Evolutionary conservation across 306 rosid species (phyloP), one percentile per base, ranked within the genome.

Genomic region (Purshia tridentata): DNA sequence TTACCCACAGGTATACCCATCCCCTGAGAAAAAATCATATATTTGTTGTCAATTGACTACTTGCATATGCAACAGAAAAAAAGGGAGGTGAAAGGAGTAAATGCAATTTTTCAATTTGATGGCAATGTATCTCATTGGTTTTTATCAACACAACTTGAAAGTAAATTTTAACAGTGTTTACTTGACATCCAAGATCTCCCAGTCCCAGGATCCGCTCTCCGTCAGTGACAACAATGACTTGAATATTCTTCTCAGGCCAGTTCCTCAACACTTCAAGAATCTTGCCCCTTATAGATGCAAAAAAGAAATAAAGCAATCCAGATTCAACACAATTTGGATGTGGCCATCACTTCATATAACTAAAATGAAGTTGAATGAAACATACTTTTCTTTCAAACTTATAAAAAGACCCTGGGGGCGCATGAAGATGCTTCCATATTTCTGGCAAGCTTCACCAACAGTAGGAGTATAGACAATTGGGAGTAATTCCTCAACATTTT

Each of bases 1-100:
- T 94, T 94, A 20, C 98, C 98, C 23, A 91, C 95, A 35, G 98
- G 97, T 81, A 94, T 94, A 70, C 97, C 98, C 98, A 94, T 94
- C 29, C 98, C 98, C 98, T 94, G 86, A 73, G 19, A 80, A 81
- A 9, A 66, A 15, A 44, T n/a, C 72, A 78, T 16, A 48, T 23
- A 50, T 69, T 29, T 76, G 13, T 18, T 67, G 60, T 61, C 46
- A 72, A 50, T 60, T 57, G 65, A 62, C 22, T 54, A 52, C 16
- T 10, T 37, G 35, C 35, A 29, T 29, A 29, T 29, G 35, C 35
- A 29, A 29, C 35, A 29, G 35, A 29, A 29, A 29, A 2, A 29
- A 69, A 4, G 44, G 1, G 57, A 16, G 13, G n/a, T 20, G 37
- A 5, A 70, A 41, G 16, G 8, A 63, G 49, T 46, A 65, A n/a